Conservation (phyloP, 2,329 filamentous ascomycete species). For the Fonsecaea monophora region DNA sequence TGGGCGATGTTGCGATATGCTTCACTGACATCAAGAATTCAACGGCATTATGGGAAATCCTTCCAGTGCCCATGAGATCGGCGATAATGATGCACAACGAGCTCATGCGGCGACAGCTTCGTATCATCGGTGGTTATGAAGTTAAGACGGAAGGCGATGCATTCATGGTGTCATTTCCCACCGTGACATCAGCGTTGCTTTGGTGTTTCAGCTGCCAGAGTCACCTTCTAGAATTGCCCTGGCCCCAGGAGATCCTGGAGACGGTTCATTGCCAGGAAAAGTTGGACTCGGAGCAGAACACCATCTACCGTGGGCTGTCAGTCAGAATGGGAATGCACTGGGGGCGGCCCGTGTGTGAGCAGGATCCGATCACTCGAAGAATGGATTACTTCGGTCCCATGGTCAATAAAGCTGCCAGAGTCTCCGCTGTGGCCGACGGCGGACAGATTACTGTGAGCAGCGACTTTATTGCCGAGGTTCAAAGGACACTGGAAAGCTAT, state of each 20-base stretch:
- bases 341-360: slow-evolving; percentile 92
- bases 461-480: slow-evolving; percentile 96
- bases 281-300: slow-evolving; percentile 79
- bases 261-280: slow-evolving; percentile 84
- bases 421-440: slow-evolving; percentile 91
- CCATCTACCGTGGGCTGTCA: slow-evolving; percentile 92
- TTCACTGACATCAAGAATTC: slow-evolving; percentile 99
- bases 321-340: slow-evolving; percentile 98
- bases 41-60: slow-evolving; percentile 93
- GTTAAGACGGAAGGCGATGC: slow-evolving; percentile 99
- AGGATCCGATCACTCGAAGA: slow-evolving; percentile 91
- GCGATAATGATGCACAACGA: slow-evolving; percentile 98
- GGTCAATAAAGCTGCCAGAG: slow-evolving; percentile 96
- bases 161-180: slow-evolving; percentile 99
- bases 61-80: slow-evolving; percentile 91
- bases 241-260: slow-evolving; percentile 91
- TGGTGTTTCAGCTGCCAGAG: slow-evolving; percentile 97
- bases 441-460: slow-evolving; percentile 96
- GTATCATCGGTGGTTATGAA: slow-evolving; percentile 94
- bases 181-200: slow-evolving; percentile 88
- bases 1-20: slow-evolving; percentile 87
- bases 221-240: slow-evolving; percentile 83
- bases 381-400: slow-evolving; percentile 99
- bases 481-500: slow-evolving; percentile 85
- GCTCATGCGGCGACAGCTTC: slow-evolving; percentile 89